A percentile compares a stretch with the other conserved stretches of the same genome.
Evolutionary conservation across 192 early-diverging fungal species (phyloP).

Genomic region (Pilobolus umbonatus): DNA sequence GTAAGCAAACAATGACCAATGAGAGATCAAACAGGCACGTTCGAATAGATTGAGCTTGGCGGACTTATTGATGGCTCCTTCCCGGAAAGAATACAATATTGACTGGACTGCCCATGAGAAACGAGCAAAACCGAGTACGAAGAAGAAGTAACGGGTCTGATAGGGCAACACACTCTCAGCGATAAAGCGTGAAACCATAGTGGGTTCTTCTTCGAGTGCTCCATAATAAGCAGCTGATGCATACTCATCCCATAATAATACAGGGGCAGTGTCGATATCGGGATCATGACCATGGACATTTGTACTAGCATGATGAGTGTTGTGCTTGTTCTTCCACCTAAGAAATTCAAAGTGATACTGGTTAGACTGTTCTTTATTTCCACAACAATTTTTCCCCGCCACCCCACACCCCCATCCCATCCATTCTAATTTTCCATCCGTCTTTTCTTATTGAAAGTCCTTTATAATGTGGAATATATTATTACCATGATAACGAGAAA

Average conservation of each 20-base stretch:
- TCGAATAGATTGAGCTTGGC: constrained; percentile 46
- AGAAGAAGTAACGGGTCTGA: constrained; percentile 63
- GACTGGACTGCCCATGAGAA: constrained; percentile 74
- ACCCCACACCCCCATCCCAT: neutral
- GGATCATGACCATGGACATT: constrained; percentile 80
- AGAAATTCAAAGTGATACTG: constrained; percentile 5
- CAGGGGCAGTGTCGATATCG: constrained; percentile 79
- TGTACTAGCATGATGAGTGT: constrained; percentile 77
- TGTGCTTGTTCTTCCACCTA: constrained; percentile 88
- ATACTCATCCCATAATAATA: constrained; percentile 71
- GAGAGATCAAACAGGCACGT: constrained; percentile 48
- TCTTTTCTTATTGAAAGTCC: neutral
- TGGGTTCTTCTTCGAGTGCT: constrained; percentile 41
- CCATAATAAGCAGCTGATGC: constrained; percentile 49
- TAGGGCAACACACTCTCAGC: constrained; percentile 40
- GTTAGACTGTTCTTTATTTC: neutral
- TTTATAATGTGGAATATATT: no score
- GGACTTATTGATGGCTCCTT: constrained; percentile 43
- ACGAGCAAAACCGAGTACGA: constrained; percentile 67
- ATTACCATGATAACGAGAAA: constrained; percentile 68
- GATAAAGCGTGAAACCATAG: constrained; percentile 56
- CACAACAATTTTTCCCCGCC: neutral
- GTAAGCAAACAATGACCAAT: constrained; percentile 67
- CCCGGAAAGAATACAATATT: constrained; percentile 46
- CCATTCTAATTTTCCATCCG: neutral